Conservation (phyloP, 106 monocot genomes). For the Apostasia shenzhenica region DNA sequence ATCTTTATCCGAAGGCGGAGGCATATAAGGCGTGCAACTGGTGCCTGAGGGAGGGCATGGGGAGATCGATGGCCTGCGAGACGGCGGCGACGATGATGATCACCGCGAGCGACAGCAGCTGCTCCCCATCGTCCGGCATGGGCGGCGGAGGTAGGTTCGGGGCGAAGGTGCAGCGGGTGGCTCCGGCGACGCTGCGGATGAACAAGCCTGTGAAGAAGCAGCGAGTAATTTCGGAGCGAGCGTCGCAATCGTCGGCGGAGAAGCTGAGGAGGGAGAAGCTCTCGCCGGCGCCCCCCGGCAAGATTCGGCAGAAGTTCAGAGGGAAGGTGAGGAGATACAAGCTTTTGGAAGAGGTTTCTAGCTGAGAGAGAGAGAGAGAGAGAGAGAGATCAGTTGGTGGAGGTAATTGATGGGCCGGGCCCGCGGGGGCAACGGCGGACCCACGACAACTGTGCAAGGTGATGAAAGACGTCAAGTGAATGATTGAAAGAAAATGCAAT, state of each 20-base stretch:
- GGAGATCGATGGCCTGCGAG: neutral
- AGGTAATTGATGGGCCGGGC: no score
- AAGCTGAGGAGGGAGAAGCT: constrained; percentile 6
- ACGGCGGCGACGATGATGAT: neutral
- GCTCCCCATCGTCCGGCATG: constrained; percentile 4
- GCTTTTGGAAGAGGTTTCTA: constrained; percentile 18
- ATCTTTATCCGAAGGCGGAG: constrained; percentile 39
- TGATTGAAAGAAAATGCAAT: no score
- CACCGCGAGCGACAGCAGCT: neutral
- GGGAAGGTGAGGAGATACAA: constrained; percentile 19
- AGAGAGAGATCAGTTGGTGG: no score
- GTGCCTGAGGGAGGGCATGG: constrained; percentile 36
- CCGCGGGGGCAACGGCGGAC: no score
- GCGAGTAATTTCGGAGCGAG: constrained; percentile 2
- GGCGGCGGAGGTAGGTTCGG: neutral
- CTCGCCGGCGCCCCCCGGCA: constrained; percentile 1
- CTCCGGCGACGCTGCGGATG: constrained; percentile 7
- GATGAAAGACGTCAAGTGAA: no score
- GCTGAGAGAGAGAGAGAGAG: neutral
- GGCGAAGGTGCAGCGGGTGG: constrained; percentile 16
- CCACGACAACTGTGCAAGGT: no score
- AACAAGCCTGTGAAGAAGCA: constrained; percentile 39
- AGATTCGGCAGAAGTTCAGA: constrained; percentile 8
- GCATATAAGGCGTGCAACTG: constrained; percentile 37
- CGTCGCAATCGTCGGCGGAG: constrained; percentile 1